These are phyloP conservation scores for Fusarium sp. DNA, from an alignment of 2,329 filamentous ascomycete species.

Conservation along the genomic window DNA sequence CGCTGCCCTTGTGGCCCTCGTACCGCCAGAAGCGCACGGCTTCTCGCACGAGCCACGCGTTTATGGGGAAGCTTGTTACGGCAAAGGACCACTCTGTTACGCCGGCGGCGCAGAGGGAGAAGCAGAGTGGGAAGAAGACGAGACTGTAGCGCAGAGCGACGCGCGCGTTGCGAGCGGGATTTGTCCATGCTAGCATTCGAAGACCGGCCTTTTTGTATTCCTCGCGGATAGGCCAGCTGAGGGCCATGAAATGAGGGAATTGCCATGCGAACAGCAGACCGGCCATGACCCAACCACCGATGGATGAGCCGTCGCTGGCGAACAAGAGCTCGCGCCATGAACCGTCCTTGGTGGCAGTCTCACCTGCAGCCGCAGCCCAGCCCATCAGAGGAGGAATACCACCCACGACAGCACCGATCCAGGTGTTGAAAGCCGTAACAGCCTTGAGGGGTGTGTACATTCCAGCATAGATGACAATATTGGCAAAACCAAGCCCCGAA, in stretches of 20 bases:
- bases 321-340: constrained; percentile 82
- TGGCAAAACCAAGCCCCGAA: constrained; percentile 81
- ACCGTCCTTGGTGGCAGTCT: constrained; percentile 79
- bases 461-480: constrained; percentile 90
- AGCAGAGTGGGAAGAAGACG: constrained; percentile 85
- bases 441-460: constrained; percentile 94
- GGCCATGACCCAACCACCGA: constrained; percentile 90
- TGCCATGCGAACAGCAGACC: constrained; percentile 92
- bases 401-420: constrained; percentile 92
- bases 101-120: constrained; percentile 78
- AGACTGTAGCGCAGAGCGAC: constrained; percentile 90
- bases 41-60: constrained; percentile 84
- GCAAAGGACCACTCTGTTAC: constrained; percentile 90
- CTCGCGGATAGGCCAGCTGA: constrained; percentile 87
- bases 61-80: constrained; percentile 80
- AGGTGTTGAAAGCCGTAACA: constrained; percentile 87
- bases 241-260: constrained; percentile 96
- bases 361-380: constrained; percentile 93
- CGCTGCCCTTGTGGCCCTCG: constrained; percentile 80
- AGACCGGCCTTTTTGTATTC: constrained; percentile 81
- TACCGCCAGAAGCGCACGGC: constrained; percentile 83
- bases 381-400: constrained; percentile 97
- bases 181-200: constrained; percentile 84
- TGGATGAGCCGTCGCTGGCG: constrained; percentile 65
- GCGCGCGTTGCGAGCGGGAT: constrained; percentile 83